These are phyloP conservation scores for Arachis hypogaea DNA, from an alignment of 306 rosid species.

Conservation along the genomic window DNA sequence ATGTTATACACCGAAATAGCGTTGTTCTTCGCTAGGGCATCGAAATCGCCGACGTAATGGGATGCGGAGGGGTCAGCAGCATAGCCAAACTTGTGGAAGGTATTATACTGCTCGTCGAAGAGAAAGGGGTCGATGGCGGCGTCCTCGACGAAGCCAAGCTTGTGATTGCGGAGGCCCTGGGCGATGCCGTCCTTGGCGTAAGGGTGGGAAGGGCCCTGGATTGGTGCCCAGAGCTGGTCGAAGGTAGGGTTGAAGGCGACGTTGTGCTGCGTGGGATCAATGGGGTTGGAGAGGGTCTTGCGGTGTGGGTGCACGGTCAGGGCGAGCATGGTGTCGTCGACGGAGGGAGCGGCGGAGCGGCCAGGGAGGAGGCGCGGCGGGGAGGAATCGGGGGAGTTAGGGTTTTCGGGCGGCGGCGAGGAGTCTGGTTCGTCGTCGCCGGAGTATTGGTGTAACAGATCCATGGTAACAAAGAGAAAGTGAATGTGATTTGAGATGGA, in stretches of 20 bases:
- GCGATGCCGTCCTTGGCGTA: constrained; percentile 93
- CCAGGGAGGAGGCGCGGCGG: constrained; percentile 77
- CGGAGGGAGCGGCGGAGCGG: constrained; percentile 80
- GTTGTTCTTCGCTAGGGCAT: constrained; percentile 63
- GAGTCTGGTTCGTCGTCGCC: constrained; percentile 50
- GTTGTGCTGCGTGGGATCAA: constrained; percentile 78
- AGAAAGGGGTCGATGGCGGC: constrained; percentile 83
- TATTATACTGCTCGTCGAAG: constrained; percentile 94
- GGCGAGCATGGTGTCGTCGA: constrained; percentile 91
- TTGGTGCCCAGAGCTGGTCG: constrained; percentile 95
- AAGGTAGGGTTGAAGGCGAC: constrained; percentile 84
- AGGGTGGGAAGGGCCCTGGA: constrained; percentile 89
- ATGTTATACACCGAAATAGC: constrained; percentile 79
- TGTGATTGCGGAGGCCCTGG: constrained; percentile 96
- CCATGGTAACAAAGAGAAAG: constrained; percentile 47
- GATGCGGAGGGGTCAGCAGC: constrained; percentile 94
- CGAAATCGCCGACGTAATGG: constrained; percentile 75
- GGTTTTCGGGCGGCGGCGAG: constrained; percentile 44
- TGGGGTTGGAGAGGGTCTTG: constrained; percentile 53
- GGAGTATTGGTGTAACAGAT: constrained; percentile 67
- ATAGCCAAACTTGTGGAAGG: constrained; percentile 83
- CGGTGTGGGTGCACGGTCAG: constrained; percentile 59
- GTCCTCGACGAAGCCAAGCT: constrained; percentile 89
- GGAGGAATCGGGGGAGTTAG: constrained; percentile 59
- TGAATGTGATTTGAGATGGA: not conserved